Evolutionary conservation across 495 filamentous ascomycete species (phyloP), one percentile per base, ranked within the genome.

Genomic region (Daldinia loculata): DNA sequence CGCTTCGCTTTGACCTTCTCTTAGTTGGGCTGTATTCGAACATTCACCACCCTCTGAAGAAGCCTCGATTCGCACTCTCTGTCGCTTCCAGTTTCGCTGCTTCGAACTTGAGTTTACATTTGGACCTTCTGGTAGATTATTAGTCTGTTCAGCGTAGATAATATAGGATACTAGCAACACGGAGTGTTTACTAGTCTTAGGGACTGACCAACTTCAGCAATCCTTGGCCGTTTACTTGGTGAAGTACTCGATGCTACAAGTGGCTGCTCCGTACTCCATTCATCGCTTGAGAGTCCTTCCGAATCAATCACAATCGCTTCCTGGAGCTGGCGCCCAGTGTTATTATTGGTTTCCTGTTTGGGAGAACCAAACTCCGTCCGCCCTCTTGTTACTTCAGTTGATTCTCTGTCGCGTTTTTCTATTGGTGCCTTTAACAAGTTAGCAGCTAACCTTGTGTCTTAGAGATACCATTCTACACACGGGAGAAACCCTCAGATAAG

Each of bases 271-370:
- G 1, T 26, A 15, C 9, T 11, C 30, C 17, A 36, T 38, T 56
- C 53, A 9, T 36, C 26, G 29, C 9, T 14, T 15, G 53, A 56
- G 3, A 0, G 1, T 0, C 26, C 29, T 0, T 56, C 53, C 8
- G 53, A 56, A 30, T 36, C 53, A 19, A 56, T 36, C 7, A 56
- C 53, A 12, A 56, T 56, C 6, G n/a, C 3, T 24, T 56, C 53
- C n/a, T 8, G 6, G 12, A 36, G 9, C 8, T n/a, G 29, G 30
- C 6, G 27, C 15, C 53, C 29, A 12, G 14, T 12, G 11, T 34
- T 5, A 22, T 34, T 12, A 22, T 15, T 19, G 17, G 15, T 12
- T 22, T 4, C 11, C 8, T 56, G 53, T 6, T 8, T 3, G 7
- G 27, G 29, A 15, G 53, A 29, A 30, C 3, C 27, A 30, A 12